These are phyloP conservation scores for Oenanthe javanica DNA, from an alignment of 140 eudicot species.

Conservation along the genomic window DNA sequence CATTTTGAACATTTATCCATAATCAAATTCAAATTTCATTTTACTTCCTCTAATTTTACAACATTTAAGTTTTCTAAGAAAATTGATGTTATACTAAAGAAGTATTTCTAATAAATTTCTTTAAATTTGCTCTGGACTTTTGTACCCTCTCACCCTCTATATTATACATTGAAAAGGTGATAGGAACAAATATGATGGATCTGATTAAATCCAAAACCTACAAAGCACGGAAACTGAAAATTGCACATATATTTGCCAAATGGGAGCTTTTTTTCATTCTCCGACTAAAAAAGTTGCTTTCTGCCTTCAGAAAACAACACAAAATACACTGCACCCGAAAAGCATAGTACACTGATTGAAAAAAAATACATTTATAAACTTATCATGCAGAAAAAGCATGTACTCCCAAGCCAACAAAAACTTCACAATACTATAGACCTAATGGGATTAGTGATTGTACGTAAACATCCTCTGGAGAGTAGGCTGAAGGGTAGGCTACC, in stretches of 20 bases:
- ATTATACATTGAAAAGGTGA: no score
- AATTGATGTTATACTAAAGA: not conserved
- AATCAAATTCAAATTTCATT: no score
- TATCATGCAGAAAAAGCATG: not conserved
- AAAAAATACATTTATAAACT: not conserved
- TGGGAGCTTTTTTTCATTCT: not conserved
- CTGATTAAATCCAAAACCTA: no score
- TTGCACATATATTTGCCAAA: not conserved
- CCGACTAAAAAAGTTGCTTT: not conserved
- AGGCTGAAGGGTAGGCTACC: slow-evolving; percentile 16
- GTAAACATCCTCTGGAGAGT: not conserved
- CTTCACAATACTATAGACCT: not conserved
- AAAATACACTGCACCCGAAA: not conserved
- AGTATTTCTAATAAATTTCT: no score
- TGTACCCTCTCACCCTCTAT: no score
- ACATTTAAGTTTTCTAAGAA: no score
- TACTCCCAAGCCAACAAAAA: not conserved
- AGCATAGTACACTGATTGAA: not conserved
- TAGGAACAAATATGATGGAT: no score
- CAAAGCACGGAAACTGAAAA: no score
- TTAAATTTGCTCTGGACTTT: no score
- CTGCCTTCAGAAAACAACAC: not conserved
- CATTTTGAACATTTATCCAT: no score
- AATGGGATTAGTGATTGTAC: not conserved
- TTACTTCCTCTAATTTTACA: no score